Evolutionary conservation across 305 asterid genomes (phyloP).

Genomic region (Plantago rigida): DNA sequence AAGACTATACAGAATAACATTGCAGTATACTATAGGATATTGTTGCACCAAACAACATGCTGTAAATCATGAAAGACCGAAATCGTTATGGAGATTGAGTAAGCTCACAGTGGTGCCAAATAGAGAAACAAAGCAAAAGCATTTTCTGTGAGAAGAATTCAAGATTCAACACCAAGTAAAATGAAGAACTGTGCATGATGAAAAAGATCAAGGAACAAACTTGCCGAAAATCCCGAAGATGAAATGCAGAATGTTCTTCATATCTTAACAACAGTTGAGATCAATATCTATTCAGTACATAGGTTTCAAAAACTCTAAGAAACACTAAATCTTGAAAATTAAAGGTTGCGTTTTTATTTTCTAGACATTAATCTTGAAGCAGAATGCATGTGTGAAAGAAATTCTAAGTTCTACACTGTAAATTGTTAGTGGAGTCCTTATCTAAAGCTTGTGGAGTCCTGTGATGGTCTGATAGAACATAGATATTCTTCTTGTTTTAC

Average conservation of each 20-base stretch:
- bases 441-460: too few relatives aligned
- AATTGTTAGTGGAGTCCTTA: not conserved
- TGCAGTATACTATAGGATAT: too few relatives aligned
- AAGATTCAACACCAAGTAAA: slow-evolving; percentile 1
- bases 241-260: slow-evolving; percentile 36
- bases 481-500: too few relatives aligned
- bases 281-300: too few relatives aligned
- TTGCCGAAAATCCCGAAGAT: slow-evolving; percentile 62
- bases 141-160: slow-evolving; percentile 43
- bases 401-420: too few relatives aligned
- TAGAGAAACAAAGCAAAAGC: slow-evolving; percentile 63
- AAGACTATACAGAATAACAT: too few relatives aligned
- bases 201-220: slow-evolving; percentile 16
- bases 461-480: too few relatives aligned
- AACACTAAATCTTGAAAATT: too few relatives aligned
- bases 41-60: not conserved
- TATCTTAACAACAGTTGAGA: slow-evolving; percentile 11
- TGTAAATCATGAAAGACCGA: not conserved
- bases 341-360: too few relatives aligned
- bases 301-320: too few relatives aligned
- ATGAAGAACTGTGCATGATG: not conserved
- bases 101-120: slow-evolving; percentile 69
- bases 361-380: too few relatives aligned
- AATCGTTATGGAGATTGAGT: not conserved
- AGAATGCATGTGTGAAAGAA: too few relatives aligned